Conservation (phyloP, 177 flowering plant genomes). For the Vitis hybrid region DNA sequence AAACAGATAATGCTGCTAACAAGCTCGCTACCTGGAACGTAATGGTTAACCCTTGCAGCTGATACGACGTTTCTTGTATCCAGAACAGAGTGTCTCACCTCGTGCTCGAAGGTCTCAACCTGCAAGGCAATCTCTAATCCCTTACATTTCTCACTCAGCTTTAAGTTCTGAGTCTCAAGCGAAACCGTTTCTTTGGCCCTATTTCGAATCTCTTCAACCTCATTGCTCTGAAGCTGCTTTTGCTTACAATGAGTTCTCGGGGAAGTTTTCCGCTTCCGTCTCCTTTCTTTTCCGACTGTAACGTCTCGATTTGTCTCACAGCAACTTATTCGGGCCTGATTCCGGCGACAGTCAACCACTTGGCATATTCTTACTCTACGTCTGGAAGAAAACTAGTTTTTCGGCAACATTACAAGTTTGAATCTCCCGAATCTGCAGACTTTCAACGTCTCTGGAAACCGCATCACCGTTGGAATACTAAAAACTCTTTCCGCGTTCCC, state of each 20-base stretch:
- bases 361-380: no score
- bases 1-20: slow-evolving; percentile 18
- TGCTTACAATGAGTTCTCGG: slow-evolving; percentile 20
- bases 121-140: slow-evolving; percentile 37
- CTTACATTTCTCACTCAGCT: slow-evolving; percentile 47
- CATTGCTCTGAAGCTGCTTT: slow-evolving; percentile 58
- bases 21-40: slow-evolving; percentile 47
- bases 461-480: no score
- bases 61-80: slow-evolving; percentile 63
- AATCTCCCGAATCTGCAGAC: no score
- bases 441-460: no score
- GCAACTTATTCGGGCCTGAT: slow-evolving; percentile 55
- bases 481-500: no score
- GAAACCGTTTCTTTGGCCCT: slow-evolving; percentile 53
- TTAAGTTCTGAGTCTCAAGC: slow-evolving; percentile 66
- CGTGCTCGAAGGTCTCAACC: slow-evolving; percentile 57
- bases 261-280: slow-evolving; percentile 48
- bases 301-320: slow-evolving; percentile 76
- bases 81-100: slow-evolving; percentile 54
- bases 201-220: slow-evolving; percentile 61
- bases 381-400: no score
- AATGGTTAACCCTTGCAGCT: slow-evolving; percentile 39
- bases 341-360: slow-evolving; percentile 37
- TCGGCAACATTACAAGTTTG: no score
- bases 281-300: slow-evolving; percentile 43